Base-by-base conservation (phyloP, 2,329 filamentous ascomycete species). In the Neonectria hederae region DNA sequence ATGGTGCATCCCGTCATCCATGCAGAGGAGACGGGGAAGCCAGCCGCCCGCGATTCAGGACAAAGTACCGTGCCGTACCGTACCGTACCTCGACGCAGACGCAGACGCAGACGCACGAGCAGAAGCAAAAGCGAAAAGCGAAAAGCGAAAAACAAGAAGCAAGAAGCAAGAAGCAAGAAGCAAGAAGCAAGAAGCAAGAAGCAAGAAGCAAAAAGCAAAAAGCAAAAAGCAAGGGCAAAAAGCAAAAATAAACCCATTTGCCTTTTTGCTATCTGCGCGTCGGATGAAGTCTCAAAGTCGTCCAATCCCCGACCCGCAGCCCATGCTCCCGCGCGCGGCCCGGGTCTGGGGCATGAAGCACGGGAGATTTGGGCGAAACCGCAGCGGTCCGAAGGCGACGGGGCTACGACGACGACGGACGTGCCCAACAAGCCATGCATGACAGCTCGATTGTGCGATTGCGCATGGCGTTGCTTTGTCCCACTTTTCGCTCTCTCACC, bases 401-500 rank as follows among this genome's bases (percentile, higher is more conserved):
- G 21, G 24, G 54, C 42, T 54, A 21, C 43, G 55, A 55, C 32
- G 43, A 59, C 35, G 48, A 51, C 28, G 55, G 26, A 53, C 51
- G 65, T 57, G 62, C 17, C 38, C 17, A 42, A 54, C 17, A 42
- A 54, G 54, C 53, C 49, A 67, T 72, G 70, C 67, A 72, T 70
- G 71, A 73, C 69, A 73, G 64, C 64, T 70, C 59, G 68, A 73
- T 72, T 73, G 63, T 73, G 69, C 59, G 60, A 72, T 66, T 58
- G 64, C 58, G 22, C 55, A 65, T 62, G 54, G 49, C 59, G 51
- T 28, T 30, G 49, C 14, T 17, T 38, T 55, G 54, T 57, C 53
- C 59, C 59, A 55, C 59, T 62, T 61, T 59, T 60, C 21, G 38
- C 35, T 28, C 42, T 42, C 54, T 57, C 59, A 62, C 35, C 42